These are phyloP conservation scores for Moesziomyces globuligerus DNA, from an alignment of 1,284 basidiomycete species.

Conservation along the genomic window DNA sequence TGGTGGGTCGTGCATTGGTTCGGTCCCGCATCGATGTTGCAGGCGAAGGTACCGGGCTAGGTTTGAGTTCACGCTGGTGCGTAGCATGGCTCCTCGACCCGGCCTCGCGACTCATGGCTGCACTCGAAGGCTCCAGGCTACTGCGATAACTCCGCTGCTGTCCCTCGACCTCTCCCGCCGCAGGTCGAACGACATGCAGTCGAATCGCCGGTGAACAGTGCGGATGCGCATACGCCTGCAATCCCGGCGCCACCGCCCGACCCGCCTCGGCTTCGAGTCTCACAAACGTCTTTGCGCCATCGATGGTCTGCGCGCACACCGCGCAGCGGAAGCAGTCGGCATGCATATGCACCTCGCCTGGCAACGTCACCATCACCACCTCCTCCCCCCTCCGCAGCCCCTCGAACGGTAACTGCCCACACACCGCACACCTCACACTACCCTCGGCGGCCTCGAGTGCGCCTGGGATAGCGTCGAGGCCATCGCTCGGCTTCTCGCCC, in stretches of 20 bases:
- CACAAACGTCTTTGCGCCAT: constrained; percentile 40
- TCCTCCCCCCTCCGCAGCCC: constrained; percentile 10
- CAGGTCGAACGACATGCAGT: constrained; percentile 6
- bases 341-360: constrained; percentile 32
- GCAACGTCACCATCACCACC: constrained; percentile 47
- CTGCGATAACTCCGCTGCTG: constrained; percentile 18
- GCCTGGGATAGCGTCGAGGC: not conserved
- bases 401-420: constrained; percentile 50
- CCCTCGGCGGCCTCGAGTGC: constrained; percentile 20
- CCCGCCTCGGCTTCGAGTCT: constrained; percentile 10
- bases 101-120: not conserved
- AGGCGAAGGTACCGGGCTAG: constrained; percentile 28
- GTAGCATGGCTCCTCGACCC: constrained; percentile 34
- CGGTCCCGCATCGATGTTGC: constrained; percentile 12
- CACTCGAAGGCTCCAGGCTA: constrained; percentile 12
- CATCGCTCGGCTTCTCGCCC: constrained; percentile 5
- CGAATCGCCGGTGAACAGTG: constrained; percentile 23
- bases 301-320: constrained; percentile 38
- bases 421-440: constrained; percentile 22
- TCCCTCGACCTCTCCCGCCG: not conserved
- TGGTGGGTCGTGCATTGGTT: not conserved
- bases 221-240: constrained; percentile 31
- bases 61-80: constrained; percentile 40
- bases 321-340: constrained; percentile 53
- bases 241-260: not conserved